Conservation (phyloP, 129 eudicot species). For the Saussurea involucrata region DNA sequence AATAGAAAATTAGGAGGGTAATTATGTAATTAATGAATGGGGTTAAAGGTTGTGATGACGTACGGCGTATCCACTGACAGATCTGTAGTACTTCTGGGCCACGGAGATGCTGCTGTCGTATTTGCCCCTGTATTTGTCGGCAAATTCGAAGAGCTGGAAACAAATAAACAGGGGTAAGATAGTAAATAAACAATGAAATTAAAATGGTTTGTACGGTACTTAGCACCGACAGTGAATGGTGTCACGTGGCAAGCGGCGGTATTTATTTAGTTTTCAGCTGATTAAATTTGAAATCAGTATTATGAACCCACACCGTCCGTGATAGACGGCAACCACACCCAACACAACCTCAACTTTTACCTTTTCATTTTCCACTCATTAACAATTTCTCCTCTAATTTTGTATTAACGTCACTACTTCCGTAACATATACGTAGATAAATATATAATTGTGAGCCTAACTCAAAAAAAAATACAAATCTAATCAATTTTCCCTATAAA, state of each 20-base stretch:
- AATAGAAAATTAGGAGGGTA: background rate
- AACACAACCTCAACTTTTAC: background rate
- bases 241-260: constrained; percentile 24
- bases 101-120: constrained; percentile 89
- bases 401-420: too few relatives aligned
- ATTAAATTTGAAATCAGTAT: constrained; percentile 5
- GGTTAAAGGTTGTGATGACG: constrained; percentile 22
- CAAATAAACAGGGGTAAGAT: constrained; percentile 7
- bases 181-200: background rate
- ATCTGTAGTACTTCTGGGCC: constrained; percentile 94
- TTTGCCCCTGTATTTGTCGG: constrained; percentile 98
- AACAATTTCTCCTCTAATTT: too few relatives aligned
- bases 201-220: constrained; percentile 6
- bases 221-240: constrained; percentile 35
- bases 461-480: too few relatives aligned
- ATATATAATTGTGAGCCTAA: too few relatives aligned
- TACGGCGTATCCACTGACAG: constrained; percentile 93
- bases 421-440: too few relatives aligned
- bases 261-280: background rate
- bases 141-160: constrained; percentile 83
- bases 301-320: constrained; percentile 34
- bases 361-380: background rate
- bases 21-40: background rate
- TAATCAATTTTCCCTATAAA: too few relatives aligned
- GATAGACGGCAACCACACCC: constrained; percentile 35